Evolutionary conservation across 768 basidiomycete species (phyloP).

Genomic region (Amanita subjunquillea): DNA sequence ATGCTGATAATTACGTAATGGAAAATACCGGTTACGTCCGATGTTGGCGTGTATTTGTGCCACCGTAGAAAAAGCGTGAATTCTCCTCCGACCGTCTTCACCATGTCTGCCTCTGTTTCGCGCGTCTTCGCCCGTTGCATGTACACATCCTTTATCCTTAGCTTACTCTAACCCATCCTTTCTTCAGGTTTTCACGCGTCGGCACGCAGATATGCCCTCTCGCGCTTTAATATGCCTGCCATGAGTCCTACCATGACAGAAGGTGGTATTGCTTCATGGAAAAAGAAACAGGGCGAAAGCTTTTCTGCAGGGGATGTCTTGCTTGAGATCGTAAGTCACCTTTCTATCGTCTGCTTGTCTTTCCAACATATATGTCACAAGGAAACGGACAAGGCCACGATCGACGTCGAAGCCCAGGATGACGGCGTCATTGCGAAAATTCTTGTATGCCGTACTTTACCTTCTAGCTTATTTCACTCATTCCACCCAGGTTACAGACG

Average conservation of each 20-base stretch:
- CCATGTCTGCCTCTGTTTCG: slow-evolving; percentile 56
- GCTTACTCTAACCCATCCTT: background rate
- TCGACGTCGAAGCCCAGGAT: slow-evolving; percentile 98
- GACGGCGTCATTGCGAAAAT: slow-evolving; percentile 97
- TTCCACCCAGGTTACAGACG: slow-evolving; percentile 58
- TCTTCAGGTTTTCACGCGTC: slow-evolving; percentile 76
- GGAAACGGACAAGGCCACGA: slow-evolving; percentile 99
- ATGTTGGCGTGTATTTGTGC: slow-evolving; percentile 24
- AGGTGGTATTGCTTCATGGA: slow-evolving; percentile 96
- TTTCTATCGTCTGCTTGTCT: background rate
- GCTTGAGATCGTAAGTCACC: slow-evolving; percentile 70
- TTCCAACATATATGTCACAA: slow-evolving; percentile 17
- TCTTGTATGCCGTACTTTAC: slow-evolving; percentile 47
- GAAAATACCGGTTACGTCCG: slow-evolving; percentile 6
- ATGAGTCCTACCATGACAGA: slow-evolving; percentile 99
- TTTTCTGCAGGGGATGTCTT: slow-evolving; percentile 89
- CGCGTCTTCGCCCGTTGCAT: slow-evolving; percentile 60
- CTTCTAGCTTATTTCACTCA: background rate
- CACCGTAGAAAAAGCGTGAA: slow-evolving; percentile 7
- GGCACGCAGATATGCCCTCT: slow-evolving; percentile 63
- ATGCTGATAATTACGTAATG: slow-evolving; percentile 9
- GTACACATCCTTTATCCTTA: slow-evolving; percentile 11
- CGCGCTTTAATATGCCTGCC: slow-evolving; percentile 92
- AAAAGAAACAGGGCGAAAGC: slow-evolving; percentile 89
- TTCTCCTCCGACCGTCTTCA: slow-evolving; percentile 14